These are phyloP conservation scores for Fusarium tanahbumbuense DNA, from an alignment of 2,329 filamentous ascomycete species.

Conservation along the genomic window DNA sequence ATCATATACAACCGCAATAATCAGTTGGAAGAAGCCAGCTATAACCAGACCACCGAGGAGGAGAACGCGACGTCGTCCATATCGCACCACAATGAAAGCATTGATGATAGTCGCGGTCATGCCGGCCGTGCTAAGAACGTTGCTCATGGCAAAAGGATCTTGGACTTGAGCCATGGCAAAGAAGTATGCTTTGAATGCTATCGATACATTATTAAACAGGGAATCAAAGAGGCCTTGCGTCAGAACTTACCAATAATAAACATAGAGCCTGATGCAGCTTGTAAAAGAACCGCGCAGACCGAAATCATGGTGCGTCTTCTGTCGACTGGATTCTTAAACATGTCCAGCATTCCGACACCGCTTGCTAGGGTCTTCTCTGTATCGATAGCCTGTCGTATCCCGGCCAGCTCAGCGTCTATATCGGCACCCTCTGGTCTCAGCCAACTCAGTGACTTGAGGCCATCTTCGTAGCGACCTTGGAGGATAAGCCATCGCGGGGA, in stretches of 20 bases:
- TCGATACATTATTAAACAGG: neutral
- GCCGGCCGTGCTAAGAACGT: conserved; percentile 40
- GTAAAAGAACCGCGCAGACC: conserved; percentile 28
- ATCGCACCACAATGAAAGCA: conserved; percentile 37
- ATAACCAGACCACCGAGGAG: conserved; percentile 24
- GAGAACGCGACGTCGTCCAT: conserved; percentile 33
- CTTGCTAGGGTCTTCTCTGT: conserved; percentile 23
- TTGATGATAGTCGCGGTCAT: conserved; percentile 40
- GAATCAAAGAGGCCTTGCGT: accelerated
- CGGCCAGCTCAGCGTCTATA: conserved; percentile 24
- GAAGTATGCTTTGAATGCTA: conserved; percentile 43
- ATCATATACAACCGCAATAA: conserved; percentile 38
- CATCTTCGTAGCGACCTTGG: conserved; percentile 36
- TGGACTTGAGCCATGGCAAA: conserved; percentile 41
- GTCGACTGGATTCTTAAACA: conserved; percentile 38
- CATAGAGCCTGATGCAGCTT: conserved; percentile 40
- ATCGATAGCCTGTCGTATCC: conserved; percentile 34
- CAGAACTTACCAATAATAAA: conserved; percentile 38
- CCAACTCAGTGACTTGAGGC: conserved; percentile 30
- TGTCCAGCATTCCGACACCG: conserved; percentile 29
- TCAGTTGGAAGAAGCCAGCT: conserved; percentile 34
- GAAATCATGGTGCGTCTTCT: conserved; percentile 35
- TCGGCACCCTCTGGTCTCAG: conserved; percentile 22
- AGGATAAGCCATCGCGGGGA: conserved; percentile 41
- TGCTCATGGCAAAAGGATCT: conserved; percentile 41